phyloP scores from a whole-genome alignment of 768 basidiomycete species.

The Erythrobasidium yunnanense region DNA sequence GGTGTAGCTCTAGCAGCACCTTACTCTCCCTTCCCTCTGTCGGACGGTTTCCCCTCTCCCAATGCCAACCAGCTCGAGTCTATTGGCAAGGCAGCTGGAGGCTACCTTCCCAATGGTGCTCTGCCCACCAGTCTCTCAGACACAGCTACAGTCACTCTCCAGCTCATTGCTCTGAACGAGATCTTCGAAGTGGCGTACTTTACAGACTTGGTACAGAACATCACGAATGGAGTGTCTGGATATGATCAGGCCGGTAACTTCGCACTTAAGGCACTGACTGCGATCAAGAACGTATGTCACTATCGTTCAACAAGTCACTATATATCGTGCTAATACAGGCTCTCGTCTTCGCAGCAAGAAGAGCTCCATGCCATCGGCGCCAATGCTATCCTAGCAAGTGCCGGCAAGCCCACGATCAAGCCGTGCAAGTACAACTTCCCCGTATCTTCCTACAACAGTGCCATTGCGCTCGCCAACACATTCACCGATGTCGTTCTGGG shows the following conservation, averaged over 20 bases:
- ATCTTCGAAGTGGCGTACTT: slow-evolving; percentile 19
- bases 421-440: slow-evolving; percentile 27
- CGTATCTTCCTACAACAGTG: slow-evolving; percentile 10
- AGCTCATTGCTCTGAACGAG: slow-evolving; percentile 17
- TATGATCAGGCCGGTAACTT: not conserved
- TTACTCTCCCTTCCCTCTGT: not conserved
- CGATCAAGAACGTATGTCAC: not conserved
- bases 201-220: not conserved
- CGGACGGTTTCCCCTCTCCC: slow-evolving; percentile 4
- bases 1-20: not conserved
- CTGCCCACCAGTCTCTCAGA: not conserved
- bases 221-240: not conserved
- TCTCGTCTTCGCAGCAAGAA: slow-evolving; percentile 6
- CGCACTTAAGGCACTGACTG: not conserved
- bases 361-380: slow-evolving; percentile 1
- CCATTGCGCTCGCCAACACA: slow-evolving; percentile 24
- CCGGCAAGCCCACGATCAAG: slow-evolving; percentile 3
- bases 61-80: not conserved
- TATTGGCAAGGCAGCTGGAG: not conserved
- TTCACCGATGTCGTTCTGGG: slow-evolving; percentile 25
- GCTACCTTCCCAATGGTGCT: not conserved
- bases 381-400: not conserved
- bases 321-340: not conserved
- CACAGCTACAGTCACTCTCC: not conserved
- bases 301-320: not conserved